These are phyloP conservation scores for Dictyostelium brefeldianum DNA, from an alignment of 78 protist species.

Conservation along the genomic window DNA sequence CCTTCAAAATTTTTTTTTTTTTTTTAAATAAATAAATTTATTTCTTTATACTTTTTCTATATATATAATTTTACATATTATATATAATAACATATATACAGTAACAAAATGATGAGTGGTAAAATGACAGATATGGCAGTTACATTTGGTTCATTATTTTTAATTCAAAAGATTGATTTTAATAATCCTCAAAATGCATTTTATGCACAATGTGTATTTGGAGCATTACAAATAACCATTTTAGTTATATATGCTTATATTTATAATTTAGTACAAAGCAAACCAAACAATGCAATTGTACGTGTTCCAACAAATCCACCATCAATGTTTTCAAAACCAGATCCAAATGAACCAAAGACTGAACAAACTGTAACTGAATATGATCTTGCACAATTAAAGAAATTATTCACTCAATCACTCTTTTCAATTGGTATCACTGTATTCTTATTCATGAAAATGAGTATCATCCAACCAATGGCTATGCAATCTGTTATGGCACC, in stretches of 20 bases:
- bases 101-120: not conserved
- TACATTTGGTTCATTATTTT: slow-evolving; percentile 47
- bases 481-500: slow-evolving; percentile 50
- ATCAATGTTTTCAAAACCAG: slow-evolving; percentile 15
- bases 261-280: not conserved
- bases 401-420: slow-evolving; percentile 10
- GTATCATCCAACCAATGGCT: slow-evolving; percentile 58
- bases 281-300: slow-evolving; percentile 19
- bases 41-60: too few relatives aligned
- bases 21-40: too few relatives aligned
- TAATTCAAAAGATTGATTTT: slow-evolving; percentile 70
- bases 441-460: slow-evolving; percentile 40
- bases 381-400: slow-evolving; percentile 34
- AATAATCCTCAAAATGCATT: slow-evolving; percentile 15
- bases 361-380: slow-evolving; percentile 40
- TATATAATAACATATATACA: not conserved
- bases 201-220: slow-evolving; percentile 35
- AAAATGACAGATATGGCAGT: slow-evolving; percentile 43
- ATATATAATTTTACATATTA: not conserved
- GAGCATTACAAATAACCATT: not conserved
- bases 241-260: not conserved
- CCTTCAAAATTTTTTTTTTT: too few relatives aligned
- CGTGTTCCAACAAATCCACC: slow-evolving; percentile 42
- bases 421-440: slow-evolving; percentile 30
- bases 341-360: slow-evolving; percentile 18